Evolutionary conservation across 2,329 filamentous ascomycete genomes (phyloP).

Genomic region (Spiromastix sp.): DNA sequence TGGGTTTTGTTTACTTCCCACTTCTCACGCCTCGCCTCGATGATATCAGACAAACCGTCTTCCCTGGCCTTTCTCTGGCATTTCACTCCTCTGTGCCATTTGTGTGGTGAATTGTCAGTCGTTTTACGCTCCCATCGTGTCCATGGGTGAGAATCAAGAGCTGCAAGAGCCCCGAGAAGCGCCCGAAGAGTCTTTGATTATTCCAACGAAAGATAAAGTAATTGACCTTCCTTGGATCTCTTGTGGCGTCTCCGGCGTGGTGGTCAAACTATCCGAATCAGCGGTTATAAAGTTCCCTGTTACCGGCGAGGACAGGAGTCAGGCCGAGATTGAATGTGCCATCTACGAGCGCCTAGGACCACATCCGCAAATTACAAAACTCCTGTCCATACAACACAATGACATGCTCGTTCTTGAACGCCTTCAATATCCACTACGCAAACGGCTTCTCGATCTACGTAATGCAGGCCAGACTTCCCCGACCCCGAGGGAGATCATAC

Average conservation of each 20-base stretch:
- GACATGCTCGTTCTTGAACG: conserved; percentile 4
- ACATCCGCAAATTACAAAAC: conserved; percentile 1
- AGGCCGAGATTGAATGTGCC: background rate
- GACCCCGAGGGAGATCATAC: background rate
- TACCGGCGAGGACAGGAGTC: background rate
- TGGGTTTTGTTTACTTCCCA: too few species aligned
- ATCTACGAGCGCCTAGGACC: conserved; percentile 2
- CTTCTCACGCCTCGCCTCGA: too few species aligned
- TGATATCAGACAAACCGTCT: too few species aligned
- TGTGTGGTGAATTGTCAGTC: too few species aligned
- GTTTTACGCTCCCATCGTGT: too few species aligned
- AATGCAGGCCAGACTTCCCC: background rate
- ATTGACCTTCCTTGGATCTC: background rate
- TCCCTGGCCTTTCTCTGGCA: too few species aligned
- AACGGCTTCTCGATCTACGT: background rate
- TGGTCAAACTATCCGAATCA: background rate
- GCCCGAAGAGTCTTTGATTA: too few species aligned
- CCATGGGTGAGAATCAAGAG: too few species aligned
- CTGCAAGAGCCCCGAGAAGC: too few species aligned
- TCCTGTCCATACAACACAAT: background rate
- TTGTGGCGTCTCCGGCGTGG: background rate
- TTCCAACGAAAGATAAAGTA: too few species aligned
- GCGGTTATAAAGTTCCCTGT: background rate
- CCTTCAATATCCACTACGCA: conserved; percentile 1
- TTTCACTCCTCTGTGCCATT: too few species aligned